Evolutionary conservation across 2,329 filamentous ascomycete genomes (phyloP), one percentile per base, ranked within the genome.

Genomic region (Colletotrichum plurivorum): DNA sequence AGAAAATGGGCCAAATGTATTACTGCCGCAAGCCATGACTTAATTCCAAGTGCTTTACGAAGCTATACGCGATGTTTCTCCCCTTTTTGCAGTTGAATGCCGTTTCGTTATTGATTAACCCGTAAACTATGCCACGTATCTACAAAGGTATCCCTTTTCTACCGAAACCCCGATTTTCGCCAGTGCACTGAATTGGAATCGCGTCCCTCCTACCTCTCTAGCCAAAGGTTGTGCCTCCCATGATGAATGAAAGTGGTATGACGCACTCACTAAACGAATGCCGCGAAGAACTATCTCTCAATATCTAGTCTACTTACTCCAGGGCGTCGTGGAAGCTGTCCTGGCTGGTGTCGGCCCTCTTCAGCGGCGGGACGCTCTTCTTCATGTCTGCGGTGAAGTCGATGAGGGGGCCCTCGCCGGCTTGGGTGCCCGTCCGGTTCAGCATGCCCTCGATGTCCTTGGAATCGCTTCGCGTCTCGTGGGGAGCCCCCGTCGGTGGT

Each of bases 301-400:
- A 27, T 36, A 39, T 45, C 43, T 58, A 57, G 39, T 41, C 75
- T 68, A 80, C 59, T 75, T 67, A 80, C 59, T 75, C 76, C 41
- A 77, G 71, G 10, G 81, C 81, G 58, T 84, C 81, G 58, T 81
- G 80, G 71, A 84, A 84, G 15, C 76, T 75, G 52, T 83, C 79
- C 39, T 77, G 78, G 25, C 73, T 73, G 3, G 79, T 81, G 60
- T 81, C 79, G 1, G 77, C 71, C 56, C 77, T 75, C 74, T 78
- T 80, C 55, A 79, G 63, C 12, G 64, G 64, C 6, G 72, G 70
- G 6, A 73, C 64, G 53, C 41, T 60, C 53, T 84, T 85, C 76
- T 85, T 85, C 75, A 90, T 51, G 66, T 90, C 88, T 12, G 83
- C 74, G 16, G 85, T 80, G 67, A 91, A 90, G 75, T 90, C 86